Base-by-base conservation (phyloP, 2,329 filamentous ascomycete genomes). In the Calonectria multiphialidica region DNA sequence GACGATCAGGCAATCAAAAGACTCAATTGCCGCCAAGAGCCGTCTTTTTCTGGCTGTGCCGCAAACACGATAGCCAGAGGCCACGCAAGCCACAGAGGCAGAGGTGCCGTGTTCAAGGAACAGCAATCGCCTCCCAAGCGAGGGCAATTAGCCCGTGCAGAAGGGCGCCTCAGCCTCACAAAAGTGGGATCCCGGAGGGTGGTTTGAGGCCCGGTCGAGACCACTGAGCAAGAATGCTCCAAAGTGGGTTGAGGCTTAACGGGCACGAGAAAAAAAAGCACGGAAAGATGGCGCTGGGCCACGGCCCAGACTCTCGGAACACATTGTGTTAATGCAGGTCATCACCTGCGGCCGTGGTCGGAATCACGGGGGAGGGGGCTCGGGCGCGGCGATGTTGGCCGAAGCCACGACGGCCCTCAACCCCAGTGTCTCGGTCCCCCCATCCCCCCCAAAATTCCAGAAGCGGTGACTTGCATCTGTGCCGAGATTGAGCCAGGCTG, bases 171-270 rank as follows among this genome's bases (percentile, higher is more conserved):
- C 33, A 50, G 45, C 33, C 57, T 62, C 57, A 45, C 40, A 45
- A 44, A 23, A 21, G 63, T 66, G 47, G 66, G 25, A 50, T 33
- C 8, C 15, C 35, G 9, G 23, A 23, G 40, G 45, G 66, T 30
- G 65, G 23, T 21, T n/a, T n/a, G 25, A 33, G 66, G 37, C 66
- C 53, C 44, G 59, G 45, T 68, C 66, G 18, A 44, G 44, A 63
- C 55, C 35, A 47, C 25, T 35, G 13, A 33, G n/a, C 21, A 59
- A 49, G 44, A 23, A 35, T n/a, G 44, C 45, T 25, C 44, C 35
- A 23, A 35, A 16, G 45, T 62, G 45, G 35, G 21, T 62, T 47
- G 53, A 61, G 16, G 40, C 44, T 47, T 35, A 28, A 67, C 57
- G 40, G 33, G 33, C 44, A 16, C n/a, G 28, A 53, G 28, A 37